A percentile compares a stretch with the other conserved stretches of the same genome.
Evolutionary conservation across 2,329 filamentous ascomycete species (phyloP).

Genomic region (Aspergillus niger): DNA sequence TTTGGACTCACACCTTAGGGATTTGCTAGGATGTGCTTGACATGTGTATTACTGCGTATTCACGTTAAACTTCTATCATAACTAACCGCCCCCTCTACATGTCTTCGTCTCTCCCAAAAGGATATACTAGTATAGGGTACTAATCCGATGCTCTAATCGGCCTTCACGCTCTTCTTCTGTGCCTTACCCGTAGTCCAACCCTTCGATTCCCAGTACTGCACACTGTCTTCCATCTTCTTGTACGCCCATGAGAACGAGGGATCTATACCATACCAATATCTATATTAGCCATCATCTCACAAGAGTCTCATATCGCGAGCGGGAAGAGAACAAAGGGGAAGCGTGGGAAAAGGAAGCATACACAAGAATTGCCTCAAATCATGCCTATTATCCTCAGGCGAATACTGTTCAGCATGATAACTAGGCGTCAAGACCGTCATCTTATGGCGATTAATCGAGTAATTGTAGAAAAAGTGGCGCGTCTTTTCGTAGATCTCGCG

Average conservation of each 20-base stretch:
- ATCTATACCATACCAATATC: slow-evolving; percentile 22
- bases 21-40: no score
- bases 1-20: no score
- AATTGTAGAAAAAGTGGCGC: slow-evolving; percentile 49
- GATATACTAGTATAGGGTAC: background rate
- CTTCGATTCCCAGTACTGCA: slow-evolving; percentile 47
- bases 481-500: slow-evolving; percentile 52
- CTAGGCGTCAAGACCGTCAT: slow-evolving; percentile 62
- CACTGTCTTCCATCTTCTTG: slow-evolving; percentile 52
- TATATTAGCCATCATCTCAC: background rate
- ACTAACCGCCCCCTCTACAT: background rate
- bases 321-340: background rate
- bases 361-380: slow-evolving; percentile 60
- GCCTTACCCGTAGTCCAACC: slow-evolving; percentile 36
- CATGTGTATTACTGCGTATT: background rate
- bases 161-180: slow-evolving; percentile 41
- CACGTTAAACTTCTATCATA: background rate
- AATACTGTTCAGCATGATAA: slow-evolving; percentile 56
- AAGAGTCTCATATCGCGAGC: background rate
- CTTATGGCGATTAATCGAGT: slow-evolving; percentile 68
- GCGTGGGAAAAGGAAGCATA: slow-evolving; percentile 17
- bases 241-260: slow-evolving; percentile 49
- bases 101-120: background rate
- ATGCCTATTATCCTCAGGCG: slow-evolving; percentile 60
- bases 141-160: slow-evolving; percentile 24